Base-by-base conservation (phyloP, 2,329 filamentous ascomycete genomes). In the Zasmidium cellare region DNA sequence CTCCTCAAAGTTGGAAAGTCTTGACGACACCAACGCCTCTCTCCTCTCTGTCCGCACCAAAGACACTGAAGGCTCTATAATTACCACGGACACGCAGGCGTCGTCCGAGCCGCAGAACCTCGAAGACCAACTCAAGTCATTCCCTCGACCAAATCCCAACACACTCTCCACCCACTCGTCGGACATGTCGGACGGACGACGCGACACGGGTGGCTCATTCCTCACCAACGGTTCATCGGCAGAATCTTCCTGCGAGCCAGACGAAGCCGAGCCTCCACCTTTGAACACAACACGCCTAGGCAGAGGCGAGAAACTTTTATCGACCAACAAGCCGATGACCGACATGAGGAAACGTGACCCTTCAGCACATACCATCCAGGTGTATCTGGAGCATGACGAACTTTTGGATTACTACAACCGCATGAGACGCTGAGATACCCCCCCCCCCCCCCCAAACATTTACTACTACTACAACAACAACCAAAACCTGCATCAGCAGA, bases 351-450 rank as follows among this genome's bases (percentile, higher is more conserved):
- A 56, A 50, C 47, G 50, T 19, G 46, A 51, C 25, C 46, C 55
- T 31, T 56, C 58, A 41, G 55, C 60, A 12, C 66, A 67, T 31
- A 65, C 65, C 3, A 65, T 67, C 16, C 64, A 69, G 50, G 67
- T 68, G 9, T 66, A 62, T 55, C 46, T 68, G 11, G 66, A 66
- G 16, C 57, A 63, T 16, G 66, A 58, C 14, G 62, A 65, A 31
- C 18, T 61, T 41, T 53, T 63, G 16, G 62, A 64, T 41, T 58
- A 62, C 31, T 61, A 60, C 25, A 46, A 56, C 22, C 44, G 53
- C 38, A 45, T 52, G 46, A 49, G 53, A 49, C 31, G n/a, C 20
- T 41, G 35, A 41, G 35, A 41, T 41, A 41, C 35, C 35, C 35
- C 35, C 35, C 5, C 11, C 11, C 11, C 11, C 5, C n/a, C n/a